Evolutionary conservation across 202 grass and related monocot species (phyloP).

Genomic region (Carex arenaria): DNA sequence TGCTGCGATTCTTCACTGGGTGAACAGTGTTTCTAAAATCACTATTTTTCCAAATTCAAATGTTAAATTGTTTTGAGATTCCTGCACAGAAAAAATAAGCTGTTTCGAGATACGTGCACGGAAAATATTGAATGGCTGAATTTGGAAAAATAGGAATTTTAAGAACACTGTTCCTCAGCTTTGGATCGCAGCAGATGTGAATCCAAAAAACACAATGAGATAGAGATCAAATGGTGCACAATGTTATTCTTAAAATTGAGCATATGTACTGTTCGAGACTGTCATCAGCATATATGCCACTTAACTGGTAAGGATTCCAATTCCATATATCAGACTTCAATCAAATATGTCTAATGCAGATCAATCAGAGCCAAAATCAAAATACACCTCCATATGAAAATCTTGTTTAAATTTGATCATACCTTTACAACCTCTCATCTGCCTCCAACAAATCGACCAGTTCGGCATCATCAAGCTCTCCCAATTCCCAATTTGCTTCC

Average conservation of each 20-base stretch:
- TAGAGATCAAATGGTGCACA: too few species aligned
- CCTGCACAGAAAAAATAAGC: too few species aligned
- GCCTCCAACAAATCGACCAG: slow-evolving; percentile 62
- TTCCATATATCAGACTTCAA: neutral
- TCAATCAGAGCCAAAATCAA: neutral
- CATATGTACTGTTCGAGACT: neutral
- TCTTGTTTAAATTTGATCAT: neutral
- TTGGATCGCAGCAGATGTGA: too few species aligned
- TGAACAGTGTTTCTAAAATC: too few species aligned
- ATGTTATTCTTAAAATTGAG: neutral
- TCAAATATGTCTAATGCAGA: neutral
- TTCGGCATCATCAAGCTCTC: slow-evolving; percentile 69
- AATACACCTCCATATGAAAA: neutral
- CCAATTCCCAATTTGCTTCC: slow-evolving; percentile 67
- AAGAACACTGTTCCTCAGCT: too few species aligned
- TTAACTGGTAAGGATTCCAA: neutral
- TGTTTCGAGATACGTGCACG: too few species aligned
- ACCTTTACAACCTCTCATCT: slow-evolving; percentile 16
- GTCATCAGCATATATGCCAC: neutral
- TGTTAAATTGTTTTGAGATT: too few species aligned
- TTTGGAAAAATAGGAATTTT: too few species aligned
- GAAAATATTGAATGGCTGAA: too few species aligned
- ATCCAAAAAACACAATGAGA: too few species aligned
- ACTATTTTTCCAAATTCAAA: too few species aligned
- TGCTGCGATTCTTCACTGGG: too few species aligned